These are phyloP conservation scores for Symbiodinium pilosum DNA, from an alignment of 73 alveolate species.

Conservation along the genomic window DNA sequence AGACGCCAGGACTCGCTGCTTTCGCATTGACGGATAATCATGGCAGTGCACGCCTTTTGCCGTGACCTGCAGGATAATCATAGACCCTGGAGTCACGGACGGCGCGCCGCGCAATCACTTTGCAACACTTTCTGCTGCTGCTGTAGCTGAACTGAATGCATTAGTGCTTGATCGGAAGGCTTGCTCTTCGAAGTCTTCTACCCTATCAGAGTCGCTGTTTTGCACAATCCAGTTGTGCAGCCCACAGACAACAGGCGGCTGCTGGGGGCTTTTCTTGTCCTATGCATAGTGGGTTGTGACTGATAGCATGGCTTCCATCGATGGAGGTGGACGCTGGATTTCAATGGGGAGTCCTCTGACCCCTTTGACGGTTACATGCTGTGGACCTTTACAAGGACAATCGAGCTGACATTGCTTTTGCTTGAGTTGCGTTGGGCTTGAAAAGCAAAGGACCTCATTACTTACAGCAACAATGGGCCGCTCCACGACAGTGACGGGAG, in stretches of 20 bases:
- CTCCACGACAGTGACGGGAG: conserved; percentile 67
- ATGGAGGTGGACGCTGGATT: conserved; percentile 64
- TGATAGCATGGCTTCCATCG: not conserved
- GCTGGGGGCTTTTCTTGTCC: not conserved
- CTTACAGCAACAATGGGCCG: conserved; percentile 68
- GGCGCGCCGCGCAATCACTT: not conserved
- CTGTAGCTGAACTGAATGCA: no score
- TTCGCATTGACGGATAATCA: no score
- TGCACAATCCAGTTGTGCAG: conserved; percentile 65
- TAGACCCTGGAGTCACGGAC: conserved; percentile 81
- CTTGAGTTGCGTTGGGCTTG: not conserved
- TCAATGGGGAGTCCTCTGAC: conserved; percentile 69
- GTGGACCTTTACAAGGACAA: conserved; percentile 81
- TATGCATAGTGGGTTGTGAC: no score
- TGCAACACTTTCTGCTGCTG: no score
- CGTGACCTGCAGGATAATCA: conserved; percentile 24
- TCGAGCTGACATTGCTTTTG: not conserved
- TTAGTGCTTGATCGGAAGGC: conserved; percentile 3
- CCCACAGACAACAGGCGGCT: conserved; percentile 33
- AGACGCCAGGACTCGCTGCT: conserved; percentile 31
- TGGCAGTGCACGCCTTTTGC: not conserved
- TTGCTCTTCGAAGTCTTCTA: conserved; percentile 45
- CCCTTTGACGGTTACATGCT: conserved; percentile 69
- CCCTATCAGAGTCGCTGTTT: conserved; percentile 59
- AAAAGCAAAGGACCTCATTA: conserved; percentile 41